Evolutionary conservation across 257 asterid genomes (phyloP), one percentile per base, ranked within the genome.

Genomic region (Ophiorrhiza pumila): DNA sequence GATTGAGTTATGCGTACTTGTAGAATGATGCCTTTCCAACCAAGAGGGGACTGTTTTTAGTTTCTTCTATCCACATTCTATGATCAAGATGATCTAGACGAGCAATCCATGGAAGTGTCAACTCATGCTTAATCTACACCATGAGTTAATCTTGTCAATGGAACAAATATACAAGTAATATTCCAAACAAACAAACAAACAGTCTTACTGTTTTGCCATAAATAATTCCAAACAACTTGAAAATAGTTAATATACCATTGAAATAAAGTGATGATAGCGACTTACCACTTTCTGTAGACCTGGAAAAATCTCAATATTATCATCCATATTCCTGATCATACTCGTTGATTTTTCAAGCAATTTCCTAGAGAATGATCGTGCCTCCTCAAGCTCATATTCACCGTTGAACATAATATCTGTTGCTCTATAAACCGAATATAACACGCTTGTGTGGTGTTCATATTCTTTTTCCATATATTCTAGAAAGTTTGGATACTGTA

Each of bases 51-150:
- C 75, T 69, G 35, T 17, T 66, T 70, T 71, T 72, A 59, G 56
- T 72, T 66, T 81, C 84, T 80, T 89, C 96, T 25, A 89, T 89
- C 90, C 93, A 89, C 59, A 76, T 77, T 64, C 93, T 80, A 17
- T 87, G 88, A 53, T 84, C 85, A 61, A 84, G 87, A 37, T 80
- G 91, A 76, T 89, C 93, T 34, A 87, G 65, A 5, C 93, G 84
- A 77, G 87, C 81, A 43, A 62, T 41, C 96, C 96, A 89, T 5
- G 90, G 89, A 49, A 74, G 69, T 45, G 39, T 35, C 77, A 89
- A 14, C 74, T 87, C 93, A 67, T 83, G 81, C 73, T 87, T 69
- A 62, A 89, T 80, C 96, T 89, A 34, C 13, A n/a, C n/a, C n/a
- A n/a, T n/a, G n/a, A n/a, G n/a, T 7, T 2, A 49, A 43, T 3